Percentiles rank a stretch among this genome's conserved stretches.
These are phyloP conservation scores for Neofusicoccum laricinum DNA, from an alignment of 2,329 filamentous ascomycete genomes.

Conservation along the genomic window DNA sequence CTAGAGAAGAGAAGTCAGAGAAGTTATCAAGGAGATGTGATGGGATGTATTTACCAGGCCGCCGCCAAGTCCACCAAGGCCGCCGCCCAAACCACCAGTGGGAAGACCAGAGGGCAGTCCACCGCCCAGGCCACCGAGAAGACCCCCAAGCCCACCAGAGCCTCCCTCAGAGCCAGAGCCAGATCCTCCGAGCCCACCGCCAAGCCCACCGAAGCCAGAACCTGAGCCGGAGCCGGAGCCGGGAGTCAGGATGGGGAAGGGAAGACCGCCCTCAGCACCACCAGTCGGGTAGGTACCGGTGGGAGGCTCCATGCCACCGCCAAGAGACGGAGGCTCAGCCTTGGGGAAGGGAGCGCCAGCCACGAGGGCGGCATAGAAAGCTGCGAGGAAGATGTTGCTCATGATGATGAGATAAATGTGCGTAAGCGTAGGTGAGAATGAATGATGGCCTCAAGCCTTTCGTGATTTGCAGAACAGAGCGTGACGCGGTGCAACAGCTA, in stretches of 20 bases:
- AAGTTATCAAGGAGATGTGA: background rate
- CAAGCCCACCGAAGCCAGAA: background rate
- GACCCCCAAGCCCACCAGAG: background rate
- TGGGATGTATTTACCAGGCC: too few relatives aligned
- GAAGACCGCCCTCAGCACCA: background rate
- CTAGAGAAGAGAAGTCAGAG: background rate
- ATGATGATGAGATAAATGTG: background rate
- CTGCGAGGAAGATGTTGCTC: background rate
- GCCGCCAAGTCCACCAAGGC: too few relatives aligned
- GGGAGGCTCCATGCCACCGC: background rate
- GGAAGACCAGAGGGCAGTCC: too few relatives aligned
- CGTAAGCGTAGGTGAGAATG: background rate
- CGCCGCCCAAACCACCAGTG: too few relatives aligned
- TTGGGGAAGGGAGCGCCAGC: conserved; percentile 2
- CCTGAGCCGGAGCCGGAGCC: background rate
- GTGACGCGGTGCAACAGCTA: conserved; percentile 4
- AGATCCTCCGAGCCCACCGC: background rate
- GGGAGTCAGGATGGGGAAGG: background rate
- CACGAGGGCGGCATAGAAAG: conserved; percentile 3
- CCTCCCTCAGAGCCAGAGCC: background rate
- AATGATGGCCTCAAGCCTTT: background rate
- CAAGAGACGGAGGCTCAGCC: background rate
- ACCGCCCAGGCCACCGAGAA: too few relatives aligned
- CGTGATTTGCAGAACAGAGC: background rate
- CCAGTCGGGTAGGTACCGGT: background rate